Evolutionary conservation across 176 grass and related monocot genomes (phyloP).

Genomic region (Ananas comosus): DNA sequence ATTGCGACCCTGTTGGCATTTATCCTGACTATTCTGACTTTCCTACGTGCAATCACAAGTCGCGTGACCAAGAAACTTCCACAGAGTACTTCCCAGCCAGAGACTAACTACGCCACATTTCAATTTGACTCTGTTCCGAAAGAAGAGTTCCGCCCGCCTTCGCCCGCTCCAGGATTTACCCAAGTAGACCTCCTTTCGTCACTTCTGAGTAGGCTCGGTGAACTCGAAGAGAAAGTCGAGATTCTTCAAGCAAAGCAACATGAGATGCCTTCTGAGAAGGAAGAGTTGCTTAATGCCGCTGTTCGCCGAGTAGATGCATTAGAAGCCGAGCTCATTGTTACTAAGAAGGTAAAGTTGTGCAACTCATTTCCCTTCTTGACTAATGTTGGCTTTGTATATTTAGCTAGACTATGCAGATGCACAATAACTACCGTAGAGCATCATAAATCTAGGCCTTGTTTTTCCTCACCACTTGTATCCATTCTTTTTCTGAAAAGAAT

Average conservation of each 20-base stretch:
- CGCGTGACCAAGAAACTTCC: conserved; percentile 35
- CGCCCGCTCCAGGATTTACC: conserved; percentile 46
- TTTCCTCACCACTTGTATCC: too few relatives aligned
- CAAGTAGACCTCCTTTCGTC: conserved; percentile 48
- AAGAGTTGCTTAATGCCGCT: conserved; percentile 91
- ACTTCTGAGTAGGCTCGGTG: conserved; percentile 63
- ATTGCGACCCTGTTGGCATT: conserved; percentile 33
- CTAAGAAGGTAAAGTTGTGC: conserved; percentile 72
- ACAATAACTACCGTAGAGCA: too few relatives aligned
- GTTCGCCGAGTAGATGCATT: conserved; percentile 86
- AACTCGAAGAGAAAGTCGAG: conserved; percentile 81
- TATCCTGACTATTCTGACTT: conserved; percentile 28
- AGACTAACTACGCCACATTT: conserved; percentile 16
- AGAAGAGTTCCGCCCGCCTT: conserved; percentile 67
- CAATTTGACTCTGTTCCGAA: conserved; percentile 13
- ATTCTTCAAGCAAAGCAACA: conserved; percentile 75
- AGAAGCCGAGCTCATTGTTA: conserved; percentile 95
- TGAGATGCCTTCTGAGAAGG: conserved; percentile 95
- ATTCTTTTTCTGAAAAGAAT: too few relatives aligned
- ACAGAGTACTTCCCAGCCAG: conserved; percentile 21
- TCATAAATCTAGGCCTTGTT: too few relatives aligned
- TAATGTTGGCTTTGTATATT: too few relatives aligned
- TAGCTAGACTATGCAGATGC: too few relatives aligned
- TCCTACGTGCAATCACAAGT: conserved; percentile 40
- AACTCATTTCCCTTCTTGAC: background rate